phyloP scores from a whole-genome alignment of 2,329 filamentous ascomycete species.

The Beauveria sp. region DNA sequence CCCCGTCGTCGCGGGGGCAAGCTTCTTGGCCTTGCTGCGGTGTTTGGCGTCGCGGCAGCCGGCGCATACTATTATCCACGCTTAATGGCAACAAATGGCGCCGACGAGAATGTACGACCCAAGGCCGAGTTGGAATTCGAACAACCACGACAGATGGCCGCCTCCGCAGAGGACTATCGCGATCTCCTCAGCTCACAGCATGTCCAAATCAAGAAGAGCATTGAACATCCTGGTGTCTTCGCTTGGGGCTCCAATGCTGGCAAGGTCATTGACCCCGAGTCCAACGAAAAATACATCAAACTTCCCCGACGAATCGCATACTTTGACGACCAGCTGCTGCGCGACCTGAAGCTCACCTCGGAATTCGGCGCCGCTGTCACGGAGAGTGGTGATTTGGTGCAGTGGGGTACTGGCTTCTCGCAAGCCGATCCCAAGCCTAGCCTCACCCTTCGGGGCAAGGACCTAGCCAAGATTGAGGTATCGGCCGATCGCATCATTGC shows the following conservation, averaged over 20 bases:
- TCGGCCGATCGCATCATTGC: slow-evolving; percentile 80
- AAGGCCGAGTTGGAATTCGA: slow-evolving; percentile 60
- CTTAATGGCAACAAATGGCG: slow-evolving; percentile 22
- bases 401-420: slow-evolving; percentile 81
- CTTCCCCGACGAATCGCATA: slow-evolving; percentile 68
- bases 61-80: slow-evolving; percentile 31
- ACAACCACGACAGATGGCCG: slow-evolving; percentile 47
- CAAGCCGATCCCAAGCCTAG: slow-evolving; percentile 54
- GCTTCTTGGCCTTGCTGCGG: slow-evolving; percentile 22
- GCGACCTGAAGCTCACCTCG: slow-evolving; percentile 79
- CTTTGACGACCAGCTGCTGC: slow-evolving; percentile 76
- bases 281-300: slow-evolving; percentile 70
- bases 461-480: slow-evolving; percentile 67
- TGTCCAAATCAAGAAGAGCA: slow-evolving; percentile 76
- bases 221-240: slow-evolving; percentile 80
- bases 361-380: slow-evolving; percentile 80
- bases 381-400: slow-evolving; percentile 79
- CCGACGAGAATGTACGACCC: slow-evolving; percentile 13
- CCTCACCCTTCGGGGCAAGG: slow-evolving; percentile 70
- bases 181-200: slow-evolving; percentile 79
- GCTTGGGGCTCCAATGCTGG: slow-evolving; percentile 87
- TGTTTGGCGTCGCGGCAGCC: slow-evolving; percentile 32
- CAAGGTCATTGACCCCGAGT: slow-evolving; percentile 77
- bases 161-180: slow-evolving; percentile 62
- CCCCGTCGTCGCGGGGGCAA: slow-evolving; percentile 21